Conservation (phyloP, 2,329 filamentous ascomycete genomes). For the Cercospora nicotianae region DNA sequence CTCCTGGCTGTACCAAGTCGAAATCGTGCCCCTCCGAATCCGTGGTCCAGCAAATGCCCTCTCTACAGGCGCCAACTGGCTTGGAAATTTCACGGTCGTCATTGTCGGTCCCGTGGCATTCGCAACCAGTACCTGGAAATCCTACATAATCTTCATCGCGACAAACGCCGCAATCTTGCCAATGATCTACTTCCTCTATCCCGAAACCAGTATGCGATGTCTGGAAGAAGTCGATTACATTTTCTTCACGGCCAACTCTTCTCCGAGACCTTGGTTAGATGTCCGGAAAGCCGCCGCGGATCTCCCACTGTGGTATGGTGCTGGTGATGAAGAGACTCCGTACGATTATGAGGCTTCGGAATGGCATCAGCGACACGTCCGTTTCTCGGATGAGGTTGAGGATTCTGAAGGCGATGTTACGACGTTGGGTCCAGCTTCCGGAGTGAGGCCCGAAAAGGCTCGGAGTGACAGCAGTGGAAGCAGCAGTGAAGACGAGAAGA, state of each 20-base stretch:
- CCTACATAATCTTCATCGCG: conserved; percentile 73
- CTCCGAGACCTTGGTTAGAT: conserved; percentile 51
- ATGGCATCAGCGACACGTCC: conserved; percentile 40
- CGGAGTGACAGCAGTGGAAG: conserved; percentile 3
- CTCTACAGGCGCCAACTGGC: conserved; percentile 62
- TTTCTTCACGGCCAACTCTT: conserved; percentile 52
- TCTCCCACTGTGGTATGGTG: conserved; percentile 50
- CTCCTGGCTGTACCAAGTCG: conserved; percentile 63
- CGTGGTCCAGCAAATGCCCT: conserved; percentile 64
- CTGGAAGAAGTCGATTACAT: conserved; percentile 71
- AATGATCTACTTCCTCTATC: conserved; percentile 61
- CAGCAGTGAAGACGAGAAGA: conserved; percentile 12
- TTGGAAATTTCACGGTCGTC: conserved; percentile 62
- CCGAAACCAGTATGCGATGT: conserved; percentile 55
- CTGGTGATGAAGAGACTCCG: conserved; percentile 24
- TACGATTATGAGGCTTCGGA: conserved; percentile 26
- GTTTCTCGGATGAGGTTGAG: conserved; percentile 34
- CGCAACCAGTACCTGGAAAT: conserved; percentile 55
- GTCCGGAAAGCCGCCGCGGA: conserved; percentile 53
- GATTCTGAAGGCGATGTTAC: conserved; percentile 30
- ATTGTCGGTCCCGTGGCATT: conserved; percentile 62
- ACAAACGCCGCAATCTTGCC: conserved; percentile 49
- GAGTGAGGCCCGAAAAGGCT: conserved; percentile 18
- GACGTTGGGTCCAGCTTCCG: conserved; percentile 21
- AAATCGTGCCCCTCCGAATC: conserved; percentile 61